Conservation (phyloP, 2,329 filamentous ascomycete species). For the Talaromyces funiculosus region DNA sequence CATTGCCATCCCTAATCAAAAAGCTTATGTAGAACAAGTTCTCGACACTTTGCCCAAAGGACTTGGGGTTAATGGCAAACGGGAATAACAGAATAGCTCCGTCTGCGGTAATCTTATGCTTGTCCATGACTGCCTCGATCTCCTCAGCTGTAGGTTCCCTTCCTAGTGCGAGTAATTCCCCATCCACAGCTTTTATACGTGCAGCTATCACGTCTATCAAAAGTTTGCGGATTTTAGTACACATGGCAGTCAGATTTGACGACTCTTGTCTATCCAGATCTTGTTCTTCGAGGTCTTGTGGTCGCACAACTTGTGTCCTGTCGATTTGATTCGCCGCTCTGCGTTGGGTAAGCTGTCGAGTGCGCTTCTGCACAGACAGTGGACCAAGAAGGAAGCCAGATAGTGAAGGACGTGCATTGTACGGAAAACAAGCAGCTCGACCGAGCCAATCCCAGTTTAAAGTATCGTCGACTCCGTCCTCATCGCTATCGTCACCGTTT, state of each 20-base stretch:
- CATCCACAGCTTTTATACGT: slow-evolving; percentile 45
- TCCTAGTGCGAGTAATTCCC: slow-evolving; percentile 31
- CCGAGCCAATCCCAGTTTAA: slow-evolving; percentile 85
- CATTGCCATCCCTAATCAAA: slow-evolving; percentile 76
- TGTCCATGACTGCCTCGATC: slow-evolving; percentile 53
- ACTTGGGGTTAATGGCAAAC: slow-evolving; percentile 83
- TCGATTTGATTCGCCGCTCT: slow-evolving; percentile 63
- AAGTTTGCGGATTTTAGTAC: slow-evolving; percentile 64
- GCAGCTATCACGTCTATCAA: slow-evolving; percentile 45
- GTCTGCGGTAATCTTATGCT: slow-evolving; percentile 59
- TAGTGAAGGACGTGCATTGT: slow-evolving; percentile 67
- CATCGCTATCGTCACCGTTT: slow-evolving; percentile 58
- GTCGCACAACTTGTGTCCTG: slow-evolving; percentile 62
- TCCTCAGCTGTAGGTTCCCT: slow-evolving; percentile 35
- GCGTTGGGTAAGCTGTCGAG: slow-evolving; percentile 64
- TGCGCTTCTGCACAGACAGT: slow-evolving; percentile 80
- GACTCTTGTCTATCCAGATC: slow-evolving; percentile 73
- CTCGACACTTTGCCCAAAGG: slow-evolving; percentile 91
- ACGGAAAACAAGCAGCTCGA: slow-evolving; percentile 66
- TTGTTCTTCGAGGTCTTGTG: slow-evolving; percentile 68
- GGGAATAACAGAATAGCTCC: slow-evolving; percentile 74
- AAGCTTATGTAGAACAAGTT: slow-evolving; percentile 98
- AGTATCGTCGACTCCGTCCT: slow-evolving; percentile 62
- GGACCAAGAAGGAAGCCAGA: slow-evolving; percentile 84
- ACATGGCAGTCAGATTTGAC: slow-evolving; percentile 72